phyloP scores from a whole-genome alignment of 176 grass and related monocot genomes.

The Carex myosuroides region DNA sequence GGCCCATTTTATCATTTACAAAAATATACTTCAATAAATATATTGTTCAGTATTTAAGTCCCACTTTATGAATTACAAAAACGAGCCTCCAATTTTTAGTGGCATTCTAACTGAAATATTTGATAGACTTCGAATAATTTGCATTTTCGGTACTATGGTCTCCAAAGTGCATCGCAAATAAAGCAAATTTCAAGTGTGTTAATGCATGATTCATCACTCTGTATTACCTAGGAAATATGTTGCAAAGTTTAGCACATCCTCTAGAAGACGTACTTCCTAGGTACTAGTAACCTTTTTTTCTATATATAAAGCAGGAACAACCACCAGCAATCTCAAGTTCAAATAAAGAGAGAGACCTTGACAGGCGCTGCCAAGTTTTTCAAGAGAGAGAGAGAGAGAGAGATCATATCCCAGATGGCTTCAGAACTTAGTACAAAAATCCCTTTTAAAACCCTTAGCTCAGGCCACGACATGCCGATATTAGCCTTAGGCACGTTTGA shows the following conservation, averaged over 20 bases:
- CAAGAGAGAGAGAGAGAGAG: neutral
- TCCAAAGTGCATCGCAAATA: no score
- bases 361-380: no score
- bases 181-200: neutral
- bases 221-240: neutral
- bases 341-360: neutral
- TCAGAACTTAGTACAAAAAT: neutral
- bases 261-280: neutral
- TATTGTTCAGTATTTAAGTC: no score
- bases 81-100: no score
- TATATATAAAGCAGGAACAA: neutral
- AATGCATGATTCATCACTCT: neutral
- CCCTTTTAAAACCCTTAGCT: conserved; percentile 30
- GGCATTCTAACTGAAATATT: no score
- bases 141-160: no score
- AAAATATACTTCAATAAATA: no score
- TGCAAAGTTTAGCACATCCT: neutral
- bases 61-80: no score
- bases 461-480: conserved; percentile 30
- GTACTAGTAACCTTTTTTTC: neutral
- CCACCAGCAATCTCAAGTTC: neutral
- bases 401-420: neutral
- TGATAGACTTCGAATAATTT: no score
- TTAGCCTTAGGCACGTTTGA: conserved; percentile 41
- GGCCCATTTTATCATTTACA: no score